These are phyloP conservation scores for Penicillium sp. DNA, from an alignment of 2,329 filamentous ascomycete species.

Conservation along the genomic window DNA sequence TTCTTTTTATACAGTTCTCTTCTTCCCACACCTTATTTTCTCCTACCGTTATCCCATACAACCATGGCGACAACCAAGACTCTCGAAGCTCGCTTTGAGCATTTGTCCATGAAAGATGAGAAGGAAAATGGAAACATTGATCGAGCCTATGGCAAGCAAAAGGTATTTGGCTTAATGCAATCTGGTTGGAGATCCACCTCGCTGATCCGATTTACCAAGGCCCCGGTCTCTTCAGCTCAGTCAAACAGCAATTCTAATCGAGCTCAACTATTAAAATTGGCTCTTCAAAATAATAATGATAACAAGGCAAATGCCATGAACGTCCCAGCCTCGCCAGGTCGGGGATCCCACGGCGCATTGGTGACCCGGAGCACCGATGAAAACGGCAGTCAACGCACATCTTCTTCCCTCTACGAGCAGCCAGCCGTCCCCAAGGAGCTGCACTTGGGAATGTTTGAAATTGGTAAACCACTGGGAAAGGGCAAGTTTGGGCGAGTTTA, in stretches of 20 bases:
- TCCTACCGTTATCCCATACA: constrained; percentile 3
- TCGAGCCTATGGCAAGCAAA: constrained; percentile 66
- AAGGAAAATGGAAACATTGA: constrained; percentile 62
- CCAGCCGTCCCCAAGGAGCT: constrained; percentile 57
- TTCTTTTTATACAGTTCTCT: not conserved
- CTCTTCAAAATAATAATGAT: constrained; percentile 73
- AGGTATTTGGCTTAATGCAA: constrained; percentile 54
- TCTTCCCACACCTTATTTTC: constrained; percentile 7
- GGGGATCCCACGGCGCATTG: constrained; percentile 49
- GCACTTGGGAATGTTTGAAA: constrained; percentile 92
- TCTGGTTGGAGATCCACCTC: constrained; percentile 1
- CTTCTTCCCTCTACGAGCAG: constrained; percentile 55
- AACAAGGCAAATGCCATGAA: constrained; percentile 54
- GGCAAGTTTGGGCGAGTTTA: constrained; percentile 87
- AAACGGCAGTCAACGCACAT: constrained; percentile 33
- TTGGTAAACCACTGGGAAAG: constrained; percentile 79
- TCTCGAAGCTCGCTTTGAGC: constrained; percentile 85
- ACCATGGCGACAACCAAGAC: constrained; percentile 71
- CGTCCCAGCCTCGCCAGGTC: constrained; percentile 61
- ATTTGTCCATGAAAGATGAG: constrained; percentile 84
- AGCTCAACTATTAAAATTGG: constrained; percentile 81
- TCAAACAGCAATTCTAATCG: constrained; percentile 57
- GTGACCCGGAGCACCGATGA: constrained; percentile 47
- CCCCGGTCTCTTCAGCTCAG: constrained; percentile 45
- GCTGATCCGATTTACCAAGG: constrained; percentile 34